Evolutionary conservation across 257 asterid genomes (phyloP), one percentile per base, ranked within the genome.

Genomic region (Leonotis leonurus): DNA sequence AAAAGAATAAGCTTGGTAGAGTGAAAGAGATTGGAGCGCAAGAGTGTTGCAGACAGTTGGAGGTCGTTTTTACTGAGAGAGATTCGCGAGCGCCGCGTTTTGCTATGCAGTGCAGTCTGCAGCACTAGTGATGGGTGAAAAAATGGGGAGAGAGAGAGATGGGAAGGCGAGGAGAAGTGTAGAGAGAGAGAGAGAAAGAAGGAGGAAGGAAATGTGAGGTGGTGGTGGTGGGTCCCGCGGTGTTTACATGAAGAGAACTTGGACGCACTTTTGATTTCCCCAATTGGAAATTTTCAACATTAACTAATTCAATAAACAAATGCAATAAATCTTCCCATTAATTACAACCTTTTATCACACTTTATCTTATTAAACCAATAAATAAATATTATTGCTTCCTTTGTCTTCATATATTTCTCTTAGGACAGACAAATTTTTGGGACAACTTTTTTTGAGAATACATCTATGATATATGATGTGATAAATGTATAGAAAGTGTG

Each of bases 181-280:
- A n/a, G n/a, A n/a, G n/a, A n/a, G n/a, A 37, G 32, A 29, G 43
- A 35, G 55, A 33, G 61, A 41, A 67, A 63, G 46, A 13, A 11
- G 29, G 61, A 4, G 65, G 14, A 68, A 18, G 64, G 56, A 74
- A 72, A 76, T 73, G 71, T 64, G 57, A 16, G 60, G 63, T 57
- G 62, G 16, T 11, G 73, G 1, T 37, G 20, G 60, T 81, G 96
- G 85, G 78, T 30, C 80, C 78, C 14, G 55, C 60, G 8, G 63
- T 81, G 45, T 35, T 73, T 76, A 82, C 87, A 83, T 89, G 89
- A 82, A 78, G 88, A 78, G 97, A 84, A 89, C 94, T 83, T 89
- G 39, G 97, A 89, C 97, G 71, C 86, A 73, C 74, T 86, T 84
- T 64, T 68, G 32, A 65, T 64, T 63, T 62, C 50, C 50, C 50